Percentiles rank a stretch among this genome's conserved stretches.
Conservation (phyloP, 2,329 filamentous ascomycete species). For the Colletotrichum falcatum region DNA sequence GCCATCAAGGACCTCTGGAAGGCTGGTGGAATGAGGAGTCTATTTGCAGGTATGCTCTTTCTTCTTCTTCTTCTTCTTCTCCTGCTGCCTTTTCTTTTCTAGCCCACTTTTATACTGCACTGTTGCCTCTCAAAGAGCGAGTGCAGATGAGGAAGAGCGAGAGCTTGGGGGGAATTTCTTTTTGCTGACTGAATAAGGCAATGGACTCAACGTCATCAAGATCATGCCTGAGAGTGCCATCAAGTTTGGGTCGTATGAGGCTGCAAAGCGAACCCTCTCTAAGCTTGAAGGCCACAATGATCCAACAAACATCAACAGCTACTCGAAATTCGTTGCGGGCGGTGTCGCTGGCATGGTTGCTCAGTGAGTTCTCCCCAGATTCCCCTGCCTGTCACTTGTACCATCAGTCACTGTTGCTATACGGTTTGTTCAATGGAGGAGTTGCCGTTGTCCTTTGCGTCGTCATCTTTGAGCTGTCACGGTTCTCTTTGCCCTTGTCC, state of each 20-base stretch:
- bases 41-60: constrained; percentile 83
- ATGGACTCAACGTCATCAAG: constrained; percentile 95
- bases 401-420: not conserved
- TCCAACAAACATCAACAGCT: constrained; percentile 80
- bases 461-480: not conserved
- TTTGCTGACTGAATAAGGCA: constrained; percentile 64
- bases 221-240: constrained; percentile 99
- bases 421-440: not conserved
- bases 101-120: not conserved
- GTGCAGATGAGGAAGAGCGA: not conserved
- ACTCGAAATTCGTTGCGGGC: constrained; percentile 91
- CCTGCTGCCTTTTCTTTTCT: not conserved
- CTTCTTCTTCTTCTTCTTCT: not conserved
- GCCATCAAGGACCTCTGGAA: constrained; percentile 85
- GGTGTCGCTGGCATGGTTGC: constrained; percentile 94
- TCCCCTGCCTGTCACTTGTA: not conserved
- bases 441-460: not conserved
- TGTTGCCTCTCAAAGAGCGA: not conserved
- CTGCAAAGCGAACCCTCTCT: constrained; percentile 88
- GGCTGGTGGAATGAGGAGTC: constrained; percentile 85
- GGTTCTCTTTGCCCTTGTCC: not conserved
- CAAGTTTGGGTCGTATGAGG: constrained; percentile 98
- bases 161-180: not conserved
- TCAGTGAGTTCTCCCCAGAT: constrained; percentile 68
- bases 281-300: constrained; percentile 90